Base-by-base conservation (phyloP, 2,329 filamentous ascomycete genomes). In the Fusarium odoratissimum region DNA sequence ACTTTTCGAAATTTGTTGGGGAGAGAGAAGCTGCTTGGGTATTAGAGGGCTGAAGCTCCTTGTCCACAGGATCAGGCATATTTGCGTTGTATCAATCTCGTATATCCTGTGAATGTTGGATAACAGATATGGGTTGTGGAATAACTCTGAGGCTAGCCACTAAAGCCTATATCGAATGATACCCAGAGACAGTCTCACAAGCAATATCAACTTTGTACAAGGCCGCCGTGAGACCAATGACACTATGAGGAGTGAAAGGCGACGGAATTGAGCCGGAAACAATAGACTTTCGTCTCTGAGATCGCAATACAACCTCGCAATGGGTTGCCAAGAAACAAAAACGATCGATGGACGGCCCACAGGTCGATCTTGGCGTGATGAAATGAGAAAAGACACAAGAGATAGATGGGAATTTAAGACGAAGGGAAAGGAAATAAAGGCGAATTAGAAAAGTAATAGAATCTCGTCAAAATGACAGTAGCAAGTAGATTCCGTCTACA, bases 11-110 rank as follows among this genome's bases (percentile, higher is more conserved):
- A 52, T 64, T 69, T 21, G 71, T 74, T 9, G 78, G 76, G n/a
- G 80, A 71, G 30, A 79, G 61, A n/a, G 76, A 70, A 52, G 77
- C 77, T 44, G 78, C 79, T 48, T 75, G 69, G 48, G 72, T 67
- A 69, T 81, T 78, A 38, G 78, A 72, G 37, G 79, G 75, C 64
- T 75, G 78, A 41, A 75, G 74, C 51, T 78, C 76, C 63, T 79
- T 80, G 44, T 77, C 78, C 55, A 67, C 58, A 14, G 72, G 68
- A 35, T 75, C 75, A 52, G 77, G 67, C 80, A 81, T 81, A 28
- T 49, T 60, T 31, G 56, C 46, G 45, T 30, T 61, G 41, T 52
- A 45, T 33, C 49, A 51, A 51, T 55, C 60, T 65, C 23, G 54
- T 60, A 46, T 60, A 59, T 17, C 33, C 60, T 41, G 38, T 51